Conservation (phyloP, 2,329 filamentous ascomycete species). For the Phyllosticta capitalensis region DNA sequence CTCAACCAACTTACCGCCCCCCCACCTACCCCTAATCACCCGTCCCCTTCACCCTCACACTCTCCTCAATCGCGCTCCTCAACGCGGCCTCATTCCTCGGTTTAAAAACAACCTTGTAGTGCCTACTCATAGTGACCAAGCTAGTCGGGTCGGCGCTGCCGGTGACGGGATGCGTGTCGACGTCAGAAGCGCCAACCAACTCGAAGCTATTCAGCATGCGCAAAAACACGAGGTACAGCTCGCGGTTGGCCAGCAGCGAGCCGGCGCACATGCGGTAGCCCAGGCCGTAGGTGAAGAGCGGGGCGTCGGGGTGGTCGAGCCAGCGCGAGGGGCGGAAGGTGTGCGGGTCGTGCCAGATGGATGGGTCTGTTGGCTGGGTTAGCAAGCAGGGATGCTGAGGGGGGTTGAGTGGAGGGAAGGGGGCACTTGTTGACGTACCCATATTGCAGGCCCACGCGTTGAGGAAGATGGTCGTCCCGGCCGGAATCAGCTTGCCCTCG, state of each 20-base stretch:
- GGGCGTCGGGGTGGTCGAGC: constrained; percentile 54
- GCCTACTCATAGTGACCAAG: constrained; percentile 50
- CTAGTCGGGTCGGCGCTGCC: constrained; percentile 54
- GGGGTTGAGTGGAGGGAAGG: background rate
- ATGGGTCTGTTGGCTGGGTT: constrained; percentile 31
- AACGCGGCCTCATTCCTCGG: constrained; percentile 43
- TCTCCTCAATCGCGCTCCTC: constrained; percentile 28
- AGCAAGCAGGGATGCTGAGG: background rate
- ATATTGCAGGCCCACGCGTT: constrained; percentile 63
- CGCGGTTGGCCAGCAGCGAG: constrained; percentile 52
- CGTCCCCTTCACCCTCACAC: background rate
- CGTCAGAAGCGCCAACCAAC: constrained; percentile 42
- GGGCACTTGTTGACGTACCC: constrained; percentile 35
- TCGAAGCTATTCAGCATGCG: constrained; percentile 53
- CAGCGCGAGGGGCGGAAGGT: constrained; percentile 54
- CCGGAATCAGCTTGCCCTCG: constrained; percentile 48
- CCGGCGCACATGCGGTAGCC: constrained; percentile 62
- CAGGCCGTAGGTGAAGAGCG: constrained; percentile 55
- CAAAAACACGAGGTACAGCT: constrained; percentile 56
- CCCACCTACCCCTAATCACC: background rate
- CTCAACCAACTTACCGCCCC: too few relatives aligned
- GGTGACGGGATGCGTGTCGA: constrained; percentile 50
- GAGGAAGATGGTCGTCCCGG: constrained; percentile 54
- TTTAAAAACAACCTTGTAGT: constrained; percentile 50
- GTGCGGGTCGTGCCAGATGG: constrained; percentile 50